Evolutionary conservation across 441 rosid species (phyloP), one percentile per base, ranked within the genome.

Genomic region (Corymbia citriodora): DNA sequence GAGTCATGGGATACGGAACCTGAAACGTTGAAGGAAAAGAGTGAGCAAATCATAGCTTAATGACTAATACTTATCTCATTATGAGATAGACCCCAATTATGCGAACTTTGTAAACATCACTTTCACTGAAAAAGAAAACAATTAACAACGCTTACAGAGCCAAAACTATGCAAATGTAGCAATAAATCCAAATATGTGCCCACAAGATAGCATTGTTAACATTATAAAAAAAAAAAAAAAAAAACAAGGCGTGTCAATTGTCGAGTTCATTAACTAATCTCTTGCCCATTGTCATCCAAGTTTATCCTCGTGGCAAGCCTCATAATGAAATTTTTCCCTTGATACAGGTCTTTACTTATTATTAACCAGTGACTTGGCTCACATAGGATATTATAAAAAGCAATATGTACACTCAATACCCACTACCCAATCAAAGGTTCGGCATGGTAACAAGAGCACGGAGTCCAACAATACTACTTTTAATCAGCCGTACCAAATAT

Each of bases 291-390:
- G 8, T 19, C 82, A 33, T 36, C 7, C 27, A 72, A 72, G 65
- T 25, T 59, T 59, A 29, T 59, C 48, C 27, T 70, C 25, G 4
- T 2, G 8, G 14, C 82, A 10, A 36, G 49, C 48, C 49, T 33
- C 48, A 1, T 9, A 2, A 68, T 19, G 25, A 57, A 36, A 27
- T 72, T 72, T 18, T 13, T 5, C 4, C 45, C 0, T 4, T 55
- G 1, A 17, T 1, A 9, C 31, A 70, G 25, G 3, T 70, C 0
- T 70, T 0, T 3, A 17, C 45, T 7, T 31, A 68, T 68, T 31
- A 17, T 68, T 68, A 68, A 21, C 23, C 0, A 3, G 23, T 7
- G 45, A 7, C 45, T 33, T 8, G 45, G 7, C 13, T 5, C 40
- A 10, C 45, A 8, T 1, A 2, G 3, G 0, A 68, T 31, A 17